Base-by-base conservation (phyloP, 208 protist genomes). In the Crithidia thermophila region DNA sequence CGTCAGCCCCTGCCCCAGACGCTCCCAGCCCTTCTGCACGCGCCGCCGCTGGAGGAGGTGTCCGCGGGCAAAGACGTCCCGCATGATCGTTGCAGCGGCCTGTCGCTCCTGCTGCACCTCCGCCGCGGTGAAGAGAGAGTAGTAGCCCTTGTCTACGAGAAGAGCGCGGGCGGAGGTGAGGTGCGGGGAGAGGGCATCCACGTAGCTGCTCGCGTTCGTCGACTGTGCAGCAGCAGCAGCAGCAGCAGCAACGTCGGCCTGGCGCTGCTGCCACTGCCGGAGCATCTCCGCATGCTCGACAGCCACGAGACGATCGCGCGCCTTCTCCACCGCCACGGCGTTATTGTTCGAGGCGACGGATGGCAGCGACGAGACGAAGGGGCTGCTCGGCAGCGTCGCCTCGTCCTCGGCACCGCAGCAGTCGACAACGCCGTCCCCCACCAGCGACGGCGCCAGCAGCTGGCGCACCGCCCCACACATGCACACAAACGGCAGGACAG, bases 321-420 rank as follows among this genome's bases (percentile, higher is more conserved):
- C 52, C 4, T 14, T 67, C 34, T 50, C 47, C 0, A 53, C 55
- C 1, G 31, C 3, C 10, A 36, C 39, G 9, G 51, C 13, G 36
- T 57, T n/a, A n/a, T n/a, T 25, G 50, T 53, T 40, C 11, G 56
- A 31, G 18, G 20, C 42, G 11, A 43, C n/a, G n/a, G n/a, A n/a
- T n/a, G n/a, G 37, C 9, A 28, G 25, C 37, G 21, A 9, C 25
- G 43, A 13, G 11, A 37, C 51, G 43, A 58, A 60, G 7, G 58
- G 47, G 40, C 36, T 64, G 36, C 50, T 25, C 42, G 42, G 59
- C 40, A 64, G 23, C 2, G 47, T 13, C 5, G 34, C 75, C 63
- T 94, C 85, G 52, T 91, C 88, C 28, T 84, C 87, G 25, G 73
- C 83, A 23, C 82, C 79, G 56, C 82, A 87, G 64, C 88, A 94